Percentiles rank a stretch among this genome's conserved stretches.
phyloP scores from a whole-genome alignment of 139 green algal genomes.

The Astrephomene gubernaculifera region DNA sequence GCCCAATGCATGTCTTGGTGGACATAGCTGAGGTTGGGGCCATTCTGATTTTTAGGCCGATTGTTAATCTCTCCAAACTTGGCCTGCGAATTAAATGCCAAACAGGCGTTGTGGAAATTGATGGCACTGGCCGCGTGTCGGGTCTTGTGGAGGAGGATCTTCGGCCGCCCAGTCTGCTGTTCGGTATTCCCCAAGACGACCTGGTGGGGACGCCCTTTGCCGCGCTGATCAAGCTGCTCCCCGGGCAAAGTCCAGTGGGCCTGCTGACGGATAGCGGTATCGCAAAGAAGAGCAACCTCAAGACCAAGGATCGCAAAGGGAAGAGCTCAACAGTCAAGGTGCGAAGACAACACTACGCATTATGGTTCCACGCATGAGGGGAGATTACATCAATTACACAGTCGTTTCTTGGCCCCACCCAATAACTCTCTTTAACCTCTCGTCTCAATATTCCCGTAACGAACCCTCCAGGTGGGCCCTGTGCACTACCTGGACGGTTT shows the following conservation, averaged over 20 bases:
- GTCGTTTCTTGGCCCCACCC: background rate
- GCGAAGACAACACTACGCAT: background rate
- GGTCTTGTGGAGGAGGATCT: slow-evolving; percentile 2
- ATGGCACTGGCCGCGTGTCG: background rate
- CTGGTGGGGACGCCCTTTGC: background rate
- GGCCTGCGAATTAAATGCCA: background rate
- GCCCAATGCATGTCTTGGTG: background rate
- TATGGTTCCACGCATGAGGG: background rate
- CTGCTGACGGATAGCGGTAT: slow-evolving; percentile 34
- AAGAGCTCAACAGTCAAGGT: background rate
- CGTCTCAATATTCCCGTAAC: background rate
- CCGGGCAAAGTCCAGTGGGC: slow-evolving; percentile 11
- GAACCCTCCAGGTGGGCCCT: slow-evolving; percentile 14
- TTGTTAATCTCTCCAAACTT: background rate
- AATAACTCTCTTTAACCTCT: background rate
- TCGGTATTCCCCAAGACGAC: slow-evolving; percentile 1
- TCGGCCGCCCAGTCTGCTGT: slow-evolving; percentile 12
- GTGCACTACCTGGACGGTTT: slow-evolving; percentile 11
- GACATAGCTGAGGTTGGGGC: background rate
- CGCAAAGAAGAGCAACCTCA: slow-evolving; percentile 30
- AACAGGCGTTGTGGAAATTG: slow-evolving; percentile 5
- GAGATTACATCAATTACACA: background rate
- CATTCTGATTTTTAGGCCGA: background rate
- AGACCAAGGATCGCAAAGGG: background rate
- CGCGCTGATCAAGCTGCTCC: slow-evolving; percentile 2